Conservation (phyloP, 2,329 filamentous ascomycete species). For the Massarina eburnea region DNA sequence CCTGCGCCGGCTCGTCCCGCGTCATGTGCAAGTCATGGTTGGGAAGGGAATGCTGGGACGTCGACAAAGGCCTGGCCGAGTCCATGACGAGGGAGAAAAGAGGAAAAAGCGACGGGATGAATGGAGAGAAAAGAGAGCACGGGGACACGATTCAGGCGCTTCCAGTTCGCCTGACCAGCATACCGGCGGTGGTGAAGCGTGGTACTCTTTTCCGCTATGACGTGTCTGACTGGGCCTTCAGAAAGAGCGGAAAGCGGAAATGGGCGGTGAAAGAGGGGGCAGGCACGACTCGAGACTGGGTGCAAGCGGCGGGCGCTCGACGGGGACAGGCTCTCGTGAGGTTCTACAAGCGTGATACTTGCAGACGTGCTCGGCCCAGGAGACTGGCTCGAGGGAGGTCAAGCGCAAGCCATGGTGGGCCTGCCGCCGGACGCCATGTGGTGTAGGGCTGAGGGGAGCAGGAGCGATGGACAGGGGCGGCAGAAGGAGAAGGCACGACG, state of each 20-base stretch:
- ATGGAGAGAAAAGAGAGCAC: constrained; percentile 9
- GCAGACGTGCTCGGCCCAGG: constrained; percentile 23
- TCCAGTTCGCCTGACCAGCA: constrained; percentile 27
- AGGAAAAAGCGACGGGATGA: not conserved
- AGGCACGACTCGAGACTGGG: constrained; percentile 5
- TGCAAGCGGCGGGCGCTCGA: constrained; percentile 21
- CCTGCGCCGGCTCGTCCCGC: constrained; percentile 17
- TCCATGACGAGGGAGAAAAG: constrained; percentile 17
- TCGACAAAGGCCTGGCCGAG: constrained; percentile 25
- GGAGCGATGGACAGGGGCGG: not conserved
- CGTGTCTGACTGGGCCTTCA: constrained; percentile 23
- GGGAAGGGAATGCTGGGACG: constrained; percentile 16
- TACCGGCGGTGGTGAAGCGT: constrained; percentile 28
- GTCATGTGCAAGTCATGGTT: constrained; percentile 16
- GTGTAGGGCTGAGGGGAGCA: constrained; percentile 26
- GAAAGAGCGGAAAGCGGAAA: constrained; percentile 17
- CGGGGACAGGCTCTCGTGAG: constrained; percentile 27
- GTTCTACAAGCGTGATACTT: constrained; percentile 43
- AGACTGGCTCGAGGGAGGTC: constrained; percentile 19
- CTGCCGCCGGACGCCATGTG: constrained; percentile 13
- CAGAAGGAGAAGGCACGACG: not conserved
- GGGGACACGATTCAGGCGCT: not conserved
- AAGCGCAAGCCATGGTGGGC: constrained; percentile 28
- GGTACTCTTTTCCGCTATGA: constrained; percentile 24
- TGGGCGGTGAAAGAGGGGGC: constrained; percentile 11